Conservation (phyloP, 768 basidiomycete species). For the Boletus tylopilopsis region DNA sequence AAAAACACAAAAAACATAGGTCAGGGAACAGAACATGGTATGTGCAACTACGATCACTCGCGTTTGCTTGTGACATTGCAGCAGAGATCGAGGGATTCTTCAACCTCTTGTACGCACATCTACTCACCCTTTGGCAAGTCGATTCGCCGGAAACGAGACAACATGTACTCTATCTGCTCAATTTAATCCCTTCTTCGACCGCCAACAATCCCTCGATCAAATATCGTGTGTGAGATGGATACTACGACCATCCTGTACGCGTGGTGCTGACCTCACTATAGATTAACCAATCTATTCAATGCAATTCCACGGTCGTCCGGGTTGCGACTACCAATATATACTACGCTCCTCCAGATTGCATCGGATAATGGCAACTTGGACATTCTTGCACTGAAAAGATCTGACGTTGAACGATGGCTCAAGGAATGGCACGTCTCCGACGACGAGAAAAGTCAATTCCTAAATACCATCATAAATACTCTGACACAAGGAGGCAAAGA, state of each 20-base stretch:
- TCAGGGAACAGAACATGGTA: constrained; percentile 76
- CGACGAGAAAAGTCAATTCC: constrained; percentile 61
- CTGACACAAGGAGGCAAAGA: constrained; percentile 52
- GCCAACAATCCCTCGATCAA: constrained; percentile 55
- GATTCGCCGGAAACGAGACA: constrained; percentile 54
- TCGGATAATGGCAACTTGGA: constrained; percentile 58
- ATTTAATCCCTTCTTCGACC: constrained; percentile 51
- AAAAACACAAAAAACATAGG: constrained; percentile 65
- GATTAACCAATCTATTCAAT: constrained; percentile 82
- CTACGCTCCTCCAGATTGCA: constrained; percentile 57
- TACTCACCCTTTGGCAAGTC: constrained; percentile 55
- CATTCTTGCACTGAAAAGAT: constrained; percentile 53
- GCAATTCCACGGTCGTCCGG: constrained; percentile 62
- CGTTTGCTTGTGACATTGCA: constrained; percentile 4
- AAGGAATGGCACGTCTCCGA: constrained; percentile 67
- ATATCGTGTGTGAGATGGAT: constrained; percentile 70
- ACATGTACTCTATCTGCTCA: constrained; percentile 47
- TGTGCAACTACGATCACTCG: constrained; percentile 15
- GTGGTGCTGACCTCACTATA: constrained; percentile 27
- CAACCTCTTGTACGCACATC: constrained; percentile 74
- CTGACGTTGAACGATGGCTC: constrained; percentile 73
- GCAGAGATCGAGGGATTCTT: constrained; percentile 86
- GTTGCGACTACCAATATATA: constrained; percentile 61
- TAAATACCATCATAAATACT: constrained; percentile 59
- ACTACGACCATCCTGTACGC: not conserved